Conservation (phyloP, 202 grass and related monocot species). For the Schoenoplectus tabernaemontani region DNA sequence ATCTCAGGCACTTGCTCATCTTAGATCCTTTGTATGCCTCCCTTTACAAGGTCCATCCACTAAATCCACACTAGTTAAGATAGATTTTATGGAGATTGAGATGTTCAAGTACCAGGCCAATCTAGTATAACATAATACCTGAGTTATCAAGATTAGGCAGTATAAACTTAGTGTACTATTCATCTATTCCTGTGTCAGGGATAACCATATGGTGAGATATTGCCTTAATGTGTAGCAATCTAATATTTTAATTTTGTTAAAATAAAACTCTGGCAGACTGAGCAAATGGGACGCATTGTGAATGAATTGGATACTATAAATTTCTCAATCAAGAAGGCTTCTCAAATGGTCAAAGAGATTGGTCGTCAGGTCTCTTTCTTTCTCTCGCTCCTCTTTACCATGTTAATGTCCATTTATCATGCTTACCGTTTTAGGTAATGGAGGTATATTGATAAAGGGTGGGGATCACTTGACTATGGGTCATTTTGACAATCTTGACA, state of each 20-base stretch:
- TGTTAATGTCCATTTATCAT: background rate
- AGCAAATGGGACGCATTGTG: conserved; percentile 86
- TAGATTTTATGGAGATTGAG: background rate
- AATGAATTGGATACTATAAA: conserved; percentile 86
- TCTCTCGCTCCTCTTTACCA: background rate
- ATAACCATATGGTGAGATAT: background rate
- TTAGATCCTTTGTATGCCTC: background rate
- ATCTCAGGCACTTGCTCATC: background rate
- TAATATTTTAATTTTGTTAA: background rate
- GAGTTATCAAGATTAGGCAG: background rate
- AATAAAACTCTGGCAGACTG: conserved; percentile 49
- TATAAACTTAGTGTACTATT: background rate
- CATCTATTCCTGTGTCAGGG: background rate
- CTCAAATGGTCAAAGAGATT: conserved; percentile 95
- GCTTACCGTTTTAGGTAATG: background rate
- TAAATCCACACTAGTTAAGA: background rate
- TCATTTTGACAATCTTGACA: too few relatives aligned
- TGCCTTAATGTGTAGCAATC: background rate
- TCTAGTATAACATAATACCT: background rate
- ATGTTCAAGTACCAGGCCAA: background rate
- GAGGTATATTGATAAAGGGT: too few relatives aligned
- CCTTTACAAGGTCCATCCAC: background rate
- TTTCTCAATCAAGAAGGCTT: conserved; percentile 93
- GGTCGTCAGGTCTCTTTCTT: conserved; percentile 51
- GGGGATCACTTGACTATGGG: too few relatives aligned